Conservation (phyloP, 495 filamentous ascomycete genomes). For the Staphylotrichum longicolle region DNA sequence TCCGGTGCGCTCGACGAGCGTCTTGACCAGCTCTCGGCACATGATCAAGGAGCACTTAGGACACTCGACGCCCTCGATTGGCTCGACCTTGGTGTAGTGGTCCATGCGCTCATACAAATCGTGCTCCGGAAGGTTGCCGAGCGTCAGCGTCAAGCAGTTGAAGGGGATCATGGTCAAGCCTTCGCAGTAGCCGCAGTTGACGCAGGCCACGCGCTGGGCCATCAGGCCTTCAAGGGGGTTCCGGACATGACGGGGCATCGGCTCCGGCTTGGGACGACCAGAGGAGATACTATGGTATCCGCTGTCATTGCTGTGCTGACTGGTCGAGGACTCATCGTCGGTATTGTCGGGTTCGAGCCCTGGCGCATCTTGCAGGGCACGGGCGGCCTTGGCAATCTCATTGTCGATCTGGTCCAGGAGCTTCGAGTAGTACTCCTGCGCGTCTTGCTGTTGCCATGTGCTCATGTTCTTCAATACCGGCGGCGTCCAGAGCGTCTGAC, state of each 20-base stretch:
- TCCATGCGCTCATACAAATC: conserved; percentile 76
- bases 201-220: conserved; percentile 88
- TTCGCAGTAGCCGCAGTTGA: conserved; percentile 79
- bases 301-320: conserved; percentile 50
- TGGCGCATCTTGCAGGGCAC: conserved; percentile 39
- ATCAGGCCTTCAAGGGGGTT: conserved; percentile 82
- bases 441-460: conserved; percentile 95
- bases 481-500: conserved; percentile 73
- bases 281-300: conserved; percentile 43
- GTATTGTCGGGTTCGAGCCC: conserved; percentile 33
- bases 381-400: conserved; percentile 57
- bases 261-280: conserved; percentile 24
- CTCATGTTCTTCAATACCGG: conserved; percentile 78
- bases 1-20: conserved; percentile 34
- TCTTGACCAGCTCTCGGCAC: conserved; percentile 36
- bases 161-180: conserved; percentile 86
- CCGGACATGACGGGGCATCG: conserved; percentile 29
- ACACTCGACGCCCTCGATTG: conserved; percentile 86
- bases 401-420: conserved; percentile 83
- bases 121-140: conserved; percentile 57
- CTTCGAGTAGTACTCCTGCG: conserved; percentile 95
- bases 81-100: conserved; percentile 79
- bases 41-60: conserved; percentile 79
- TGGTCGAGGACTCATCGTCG: conserved; percentile 38
- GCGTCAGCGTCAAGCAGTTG: conserved; percentile 85